A percentile compares a stretch with the other conserved stretches of the same genome.
Evolutionary conservation across 1,139 yeast genomes (phyloP).

Genomic region (Debaryomyces subglobosus): DNA sequence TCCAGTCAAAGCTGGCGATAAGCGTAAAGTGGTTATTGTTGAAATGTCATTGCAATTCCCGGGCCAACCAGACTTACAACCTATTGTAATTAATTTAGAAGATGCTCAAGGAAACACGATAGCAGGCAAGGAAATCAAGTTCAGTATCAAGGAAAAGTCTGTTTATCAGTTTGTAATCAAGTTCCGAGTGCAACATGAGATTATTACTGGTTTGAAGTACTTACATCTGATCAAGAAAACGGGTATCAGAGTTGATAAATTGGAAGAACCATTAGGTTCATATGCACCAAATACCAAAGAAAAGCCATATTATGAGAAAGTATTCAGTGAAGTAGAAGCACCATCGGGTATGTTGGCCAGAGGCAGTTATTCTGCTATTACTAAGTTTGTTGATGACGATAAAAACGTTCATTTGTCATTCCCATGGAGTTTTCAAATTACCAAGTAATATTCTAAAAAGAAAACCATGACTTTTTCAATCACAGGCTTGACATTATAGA

Average conservation of each 20-base stretch:
- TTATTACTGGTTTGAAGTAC: constrained; percentile 87
- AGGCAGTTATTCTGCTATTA: constrained; percentile 79
- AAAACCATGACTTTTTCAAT: not conserved
- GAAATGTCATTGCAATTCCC: constrained; percentile 73
- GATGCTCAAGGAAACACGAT: constrained; percentile 51
- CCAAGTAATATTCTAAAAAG: constrained; percentile 38
- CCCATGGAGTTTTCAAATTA: constrained; percentile 87
- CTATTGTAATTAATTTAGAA: constrained; percentile 70
- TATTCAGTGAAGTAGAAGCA: constrained; percentile 85
- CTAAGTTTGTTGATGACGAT: constrained; percentile 90
- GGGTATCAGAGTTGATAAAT: constrained; percentile 83
- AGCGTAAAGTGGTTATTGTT: constrained; percentile 74
- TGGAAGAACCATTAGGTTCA: constrained; percentile 87
- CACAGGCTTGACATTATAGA: not conserved
- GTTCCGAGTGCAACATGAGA: constrained; percentile 88
- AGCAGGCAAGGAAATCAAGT: constrained; percentile 56
- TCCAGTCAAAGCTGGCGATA: constrained; percentile 72
- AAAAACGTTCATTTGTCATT: constrained; percentile 70
- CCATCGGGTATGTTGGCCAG: constrained; percentile 90
- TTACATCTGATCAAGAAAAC: constrained; percentile 84
- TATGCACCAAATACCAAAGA: constrained; percentile 88
- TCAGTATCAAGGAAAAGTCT: constrained; percentile 78
- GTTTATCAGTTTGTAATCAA: constrained; percentile 72
- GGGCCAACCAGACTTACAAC: constrained; percentile 57
- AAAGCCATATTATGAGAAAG: constrained; percentile 79